phyloP scores from a whole-genome alignment of 768 basidiomycete genomes.

The Omphalotus guepiniiformis region DNA sequence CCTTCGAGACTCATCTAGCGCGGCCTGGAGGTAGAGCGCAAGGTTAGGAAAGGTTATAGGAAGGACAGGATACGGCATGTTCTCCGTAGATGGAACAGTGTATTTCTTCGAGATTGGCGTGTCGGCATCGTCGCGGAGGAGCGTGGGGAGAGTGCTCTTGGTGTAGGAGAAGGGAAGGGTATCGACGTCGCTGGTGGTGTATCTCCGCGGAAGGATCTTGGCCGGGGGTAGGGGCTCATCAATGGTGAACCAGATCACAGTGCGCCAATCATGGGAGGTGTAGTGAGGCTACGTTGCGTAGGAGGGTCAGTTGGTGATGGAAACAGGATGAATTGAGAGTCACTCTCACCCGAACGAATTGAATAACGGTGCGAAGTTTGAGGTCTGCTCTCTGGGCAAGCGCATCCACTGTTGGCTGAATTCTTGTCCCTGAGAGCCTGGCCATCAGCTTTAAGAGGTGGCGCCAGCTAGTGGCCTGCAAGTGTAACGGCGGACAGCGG shows the following conservation, averaged over 20 bases:
- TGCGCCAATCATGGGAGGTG: constrained; percentile 60
- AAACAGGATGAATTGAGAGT: not conserved
- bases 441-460: constrained; percentile 74
- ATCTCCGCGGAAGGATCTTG: constrained; percentile 41
- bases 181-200: constrained; percentile 50
- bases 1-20: constrained; percentile 62
- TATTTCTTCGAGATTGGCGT: constrained; percentile 63
- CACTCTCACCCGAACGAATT: constrained; percentile 66
- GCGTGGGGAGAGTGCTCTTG: constrained; percentile 51
- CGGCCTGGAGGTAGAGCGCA: constrained; percentile 70
- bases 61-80: constrained; percentile 62
- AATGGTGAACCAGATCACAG: constrained; percentile 72
- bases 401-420: constrained; percentile 70
- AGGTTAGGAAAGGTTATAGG: constrained; percentile 75
- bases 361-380: constrained; percentile 68
- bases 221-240: constrained; percentile 59
- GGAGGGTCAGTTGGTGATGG: not conserved
- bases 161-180: constrained; percentile 71
- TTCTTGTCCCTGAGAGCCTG: constrained; percentile 58
- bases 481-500: constrained; percentile 60
- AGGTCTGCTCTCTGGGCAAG: constrained; percentile 49
- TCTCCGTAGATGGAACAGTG: constrained; percentile 57
- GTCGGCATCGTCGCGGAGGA: constrained; percentile 63
- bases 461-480: constrained; percentile 73
- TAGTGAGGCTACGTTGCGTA: constrained; percentile 47